Evolutionary conservation across 2,329 filamentous ascomycete species (phyloP).

Genomic region (Emydomyces testavorans): DNA sequence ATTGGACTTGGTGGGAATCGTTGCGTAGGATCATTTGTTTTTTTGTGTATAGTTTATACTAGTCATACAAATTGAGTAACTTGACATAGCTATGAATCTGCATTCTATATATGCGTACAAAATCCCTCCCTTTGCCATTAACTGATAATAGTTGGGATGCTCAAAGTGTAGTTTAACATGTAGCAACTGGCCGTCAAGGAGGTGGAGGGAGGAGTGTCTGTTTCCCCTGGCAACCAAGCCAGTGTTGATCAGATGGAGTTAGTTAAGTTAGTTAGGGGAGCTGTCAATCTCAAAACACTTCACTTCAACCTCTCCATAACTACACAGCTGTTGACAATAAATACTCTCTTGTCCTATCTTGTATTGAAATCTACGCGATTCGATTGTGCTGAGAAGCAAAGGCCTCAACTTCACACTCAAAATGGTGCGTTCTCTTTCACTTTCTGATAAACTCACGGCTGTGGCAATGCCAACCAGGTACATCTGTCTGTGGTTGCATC

Average conservation of each 20-base stretch:
- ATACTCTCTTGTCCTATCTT: not conserved
- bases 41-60: constrained; percentile 9
- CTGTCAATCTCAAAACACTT: not conserved
- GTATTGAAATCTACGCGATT: not conserved
- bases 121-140: not conserved
- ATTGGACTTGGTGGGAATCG: constrained; percentile 4
- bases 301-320: not conserved
- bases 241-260: not conserved
- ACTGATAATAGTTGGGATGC: too few species aligned
- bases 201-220: not conserved
- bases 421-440: constrained; percentile 7
- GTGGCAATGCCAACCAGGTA: constrained; percentile 7
- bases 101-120: not conserved
- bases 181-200: not conserved
- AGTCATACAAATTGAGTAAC: not conserved
- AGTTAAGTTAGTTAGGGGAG: not conserved
- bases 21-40: constrained; percentile 1
- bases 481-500: not conserved
- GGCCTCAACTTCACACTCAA: not conserved
- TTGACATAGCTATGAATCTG: not conserved
- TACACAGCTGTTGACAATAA: not conserved
- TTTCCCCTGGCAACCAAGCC: constrained; percentile 14
- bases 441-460: not conserved
- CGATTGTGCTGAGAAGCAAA: not conserved
- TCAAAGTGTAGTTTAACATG: too few species aligned